Evolutionary conservation across 495 filamentous ascomycete genomes (phyloP).

Genomic region (Sordaria brevicollis): DNA sequence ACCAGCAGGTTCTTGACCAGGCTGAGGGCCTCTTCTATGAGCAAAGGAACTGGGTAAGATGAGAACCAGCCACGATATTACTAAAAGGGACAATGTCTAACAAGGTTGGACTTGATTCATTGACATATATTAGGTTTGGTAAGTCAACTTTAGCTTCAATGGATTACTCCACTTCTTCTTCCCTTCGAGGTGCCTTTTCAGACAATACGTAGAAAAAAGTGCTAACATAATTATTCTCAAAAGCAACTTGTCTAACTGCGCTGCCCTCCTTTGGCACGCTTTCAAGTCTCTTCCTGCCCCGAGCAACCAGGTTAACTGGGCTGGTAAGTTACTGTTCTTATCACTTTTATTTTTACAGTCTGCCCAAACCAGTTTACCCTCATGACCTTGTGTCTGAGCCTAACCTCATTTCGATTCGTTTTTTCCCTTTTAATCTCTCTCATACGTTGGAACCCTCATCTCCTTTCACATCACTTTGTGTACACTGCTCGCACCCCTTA

Average conservation of each 20-base stretch:
- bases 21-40: slow-evolving; percentile 60
- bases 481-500: neutral
- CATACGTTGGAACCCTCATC: no score
- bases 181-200: no score
- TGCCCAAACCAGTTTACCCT: neutral
- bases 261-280: slow-evolving; percentile 80
- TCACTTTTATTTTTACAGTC: neutral
- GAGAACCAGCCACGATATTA: neutral
- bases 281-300: slow-evolving; percentile 70
- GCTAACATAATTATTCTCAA: neutral
- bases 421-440: neutral
- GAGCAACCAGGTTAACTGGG: slow-evolving; percentile 72
- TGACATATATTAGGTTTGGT: slow-evolving; percentile 45
- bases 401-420: no score
- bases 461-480: neutral
- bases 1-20: slow-evolving; percentile 63
- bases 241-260: slow-evolving; percentile 77
- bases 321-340: slow-evolving; percentile 41
- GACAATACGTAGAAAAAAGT: neutral
- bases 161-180: neutral
- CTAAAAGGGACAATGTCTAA: neutral
- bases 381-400: no score
- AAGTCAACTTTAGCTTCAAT: slow-evolving; percentile 5
- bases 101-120: neutral
- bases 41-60: slow-evolving; percentile 78